phyloP scores from a whole-genome alignment of 2,329 filamentous ascomycete genomes.

The Colletotrichum chlorophyti region DNA sequence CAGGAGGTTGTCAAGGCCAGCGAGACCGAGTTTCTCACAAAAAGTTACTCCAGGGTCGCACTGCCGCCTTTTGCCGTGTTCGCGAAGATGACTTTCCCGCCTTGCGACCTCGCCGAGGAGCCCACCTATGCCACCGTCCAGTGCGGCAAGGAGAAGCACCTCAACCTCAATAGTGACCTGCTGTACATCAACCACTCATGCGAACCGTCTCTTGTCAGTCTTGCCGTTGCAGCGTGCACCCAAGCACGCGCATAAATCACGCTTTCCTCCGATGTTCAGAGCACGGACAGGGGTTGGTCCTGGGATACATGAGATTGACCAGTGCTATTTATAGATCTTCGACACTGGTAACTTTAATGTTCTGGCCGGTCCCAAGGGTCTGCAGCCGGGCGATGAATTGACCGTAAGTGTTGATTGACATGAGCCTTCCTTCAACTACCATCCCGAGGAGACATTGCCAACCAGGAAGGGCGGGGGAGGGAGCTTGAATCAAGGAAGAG shows the following conservation, averaged over 20 bases:
- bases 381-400: slow-evolving; percentile 63
- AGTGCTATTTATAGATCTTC: slow-evolving; percentile 55
- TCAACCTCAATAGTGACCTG: slow-evolving; percentile 70
- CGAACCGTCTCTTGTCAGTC: slow-evolving; percentile 67
- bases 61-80: slow-evolving; percentile 70
- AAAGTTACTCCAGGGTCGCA: slow-evolving; percentile 61
- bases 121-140: slow-evolving; percentile 72
- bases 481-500: too few species aligned
- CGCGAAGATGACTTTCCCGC: slow-evolving; percentile 70
- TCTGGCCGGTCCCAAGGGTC: slow-evolving; percentile 62
- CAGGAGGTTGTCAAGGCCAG: slow-evolving; percentile 62
- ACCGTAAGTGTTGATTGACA: slow-evolving; percentile 48
- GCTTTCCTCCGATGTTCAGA: not conserved
- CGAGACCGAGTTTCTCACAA: slow-evolving; percentile 62
- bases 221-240: too few species aligned
- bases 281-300: slow-evolving; percentile 12
- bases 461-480: too few species aligned
- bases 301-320: slow-evolving; percentile 16
- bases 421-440: too few species aligned
- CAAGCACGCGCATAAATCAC: too few species aligned
- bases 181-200: slow-evolving; percentile 74
- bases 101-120: slow-evolving; percentile 60
- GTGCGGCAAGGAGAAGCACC: slow-evolving; percentile 59
- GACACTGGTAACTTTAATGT: slow-evolving; percentile 64
- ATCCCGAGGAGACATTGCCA: too few species aligned